phyloP scores from a whole-genome alignment of 2,329 filamentous ascomycete species.

The Aureobasidium sp. region DNA sequence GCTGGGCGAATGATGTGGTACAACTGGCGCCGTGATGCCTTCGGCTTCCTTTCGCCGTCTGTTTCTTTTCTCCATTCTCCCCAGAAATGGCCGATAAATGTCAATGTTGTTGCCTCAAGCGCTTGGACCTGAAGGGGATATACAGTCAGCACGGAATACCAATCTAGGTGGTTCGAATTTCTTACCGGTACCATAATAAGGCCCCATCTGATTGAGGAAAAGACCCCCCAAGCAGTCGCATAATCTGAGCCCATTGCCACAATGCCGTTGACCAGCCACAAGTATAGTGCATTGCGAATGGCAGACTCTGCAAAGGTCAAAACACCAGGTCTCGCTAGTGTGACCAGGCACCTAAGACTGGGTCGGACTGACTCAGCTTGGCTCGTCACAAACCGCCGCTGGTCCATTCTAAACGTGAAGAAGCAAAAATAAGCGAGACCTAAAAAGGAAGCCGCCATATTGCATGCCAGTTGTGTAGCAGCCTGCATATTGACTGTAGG shows the following conservation, averaged over 20 bases:
- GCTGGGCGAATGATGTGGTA: constrained; percentile 43
- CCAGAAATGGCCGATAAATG: constrained; percentile 62
- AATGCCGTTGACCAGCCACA: constrained; percentile 61
- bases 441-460: constrained; percentile 44
- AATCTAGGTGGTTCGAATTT: too few species aligned
- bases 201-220: constrained; percentile 67
- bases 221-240: constrained; percentile 64
- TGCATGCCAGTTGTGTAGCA: constrained; percentile 53
- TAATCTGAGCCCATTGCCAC: constrained; percentile 56
- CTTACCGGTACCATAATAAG: constrained; percentile 61
- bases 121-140: constrained; percentile 38
- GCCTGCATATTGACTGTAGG: constrained; percentile 59
- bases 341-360: constrained; percentile 36
- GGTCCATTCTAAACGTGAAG: constrained; percentile 25
- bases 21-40: constrained; percentile 16
- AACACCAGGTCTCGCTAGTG: constrained; percentile 49
- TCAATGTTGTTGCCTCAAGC: constrained; percentile 55
- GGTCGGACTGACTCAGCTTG: constrained; percentile 21
- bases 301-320: constrained; percentile 57
- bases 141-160: not conserved
- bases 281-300: constrained; percentile 59
- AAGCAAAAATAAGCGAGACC: constrained; percentile 55
- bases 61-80: constrained; percentile 39
- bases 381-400: not conserved
- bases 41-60: constrained; percentile 20